These are phyloP conservation scores for Aspergillus melleus DNA, from an alignment of 2,329 filamentous ascomycete species.

Conservation along the genomic window DNA sequence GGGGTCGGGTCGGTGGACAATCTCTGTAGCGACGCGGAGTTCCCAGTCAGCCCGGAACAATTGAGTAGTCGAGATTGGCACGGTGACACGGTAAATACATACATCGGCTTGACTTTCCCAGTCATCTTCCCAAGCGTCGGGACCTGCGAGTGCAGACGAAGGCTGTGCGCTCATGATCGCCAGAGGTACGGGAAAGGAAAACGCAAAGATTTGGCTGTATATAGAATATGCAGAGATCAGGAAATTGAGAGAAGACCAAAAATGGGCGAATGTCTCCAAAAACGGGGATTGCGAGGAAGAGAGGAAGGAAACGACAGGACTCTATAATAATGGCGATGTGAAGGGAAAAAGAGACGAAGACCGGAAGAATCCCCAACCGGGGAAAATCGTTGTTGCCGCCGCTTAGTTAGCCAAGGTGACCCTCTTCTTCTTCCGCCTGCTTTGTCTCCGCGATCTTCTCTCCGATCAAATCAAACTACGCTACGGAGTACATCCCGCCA, in stretches of 20 bases:
- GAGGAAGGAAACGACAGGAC: not conserved
- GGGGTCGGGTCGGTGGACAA: constrained; percentile 39
- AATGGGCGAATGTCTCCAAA: not conserved
- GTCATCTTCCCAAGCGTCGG: constrained; percentile 88
- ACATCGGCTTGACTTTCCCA: constrained; percentile 82
- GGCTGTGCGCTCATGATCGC: constrained; percentile 46
- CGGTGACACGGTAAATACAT: constrained; percentile 20
- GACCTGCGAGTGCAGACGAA: constrained; percentile 48
- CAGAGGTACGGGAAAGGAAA: not conserved
- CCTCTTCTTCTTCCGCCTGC: not conserved
- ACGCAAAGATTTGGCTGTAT: not conserved
- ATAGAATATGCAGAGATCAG: not conserved
- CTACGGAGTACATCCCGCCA: no score
- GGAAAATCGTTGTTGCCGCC: constrained; percentile 11
- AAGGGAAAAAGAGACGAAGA: constrained; percentile 7
- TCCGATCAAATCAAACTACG: no score
- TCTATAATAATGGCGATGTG: not conserved
- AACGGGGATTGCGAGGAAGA: not conserved
- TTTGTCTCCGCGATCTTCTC: not conserved
- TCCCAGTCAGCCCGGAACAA: not conserved
- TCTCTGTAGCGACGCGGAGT: constrained; percentile 33
- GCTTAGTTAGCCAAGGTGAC: constrained; percentile 6
- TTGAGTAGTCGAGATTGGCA: not conserved
- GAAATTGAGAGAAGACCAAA: not conserved
- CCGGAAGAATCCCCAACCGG: constrained; percentile 1